Conservation (phyloP, 2,329 filamentous ascomycete genomes). For the Trichoderma sp. region DNA sequence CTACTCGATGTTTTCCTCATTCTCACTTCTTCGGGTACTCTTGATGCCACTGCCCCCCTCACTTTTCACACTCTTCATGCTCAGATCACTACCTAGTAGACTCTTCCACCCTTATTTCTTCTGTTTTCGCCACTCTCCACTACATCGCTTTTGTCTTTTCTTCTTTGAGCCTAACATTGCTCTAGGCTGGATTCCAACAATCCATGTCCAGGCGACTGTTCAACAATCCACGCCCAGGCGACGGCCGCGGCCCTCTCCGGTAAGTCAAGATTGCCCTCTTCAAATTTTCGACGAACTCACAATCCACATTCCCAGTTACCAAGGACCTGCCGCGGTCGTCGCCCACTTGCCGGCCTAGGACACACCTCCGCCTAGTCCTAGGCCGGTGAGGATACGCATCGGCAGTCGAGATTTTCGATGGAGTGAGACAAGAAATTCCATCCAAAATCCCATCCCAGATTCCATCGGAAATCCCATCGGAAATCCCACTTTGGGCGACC, state of each 20-base stretch:
- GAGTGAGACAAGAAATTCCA: constrained; percentile 29
- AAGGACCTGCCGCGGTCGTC: too few species aligned
- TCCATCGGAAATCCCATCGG: background rate
- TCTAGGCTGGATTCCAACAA: background rate
- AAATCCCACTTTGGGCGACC: background rate
- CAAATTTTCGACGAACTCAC: background rate
- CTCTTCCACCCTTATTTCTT: background rate
- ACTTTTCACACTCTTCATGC: background rate
- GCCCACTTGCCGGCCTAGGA: too few species aligned
- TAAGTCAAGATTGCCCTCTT: background rate
- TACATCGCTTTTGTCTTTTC: background rate
- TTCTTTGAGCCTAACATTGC: background rate
- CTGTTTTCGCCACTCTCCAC: background rate
- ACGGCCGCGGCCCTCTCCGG: background rate
- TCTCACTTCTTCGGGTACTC: background rate
- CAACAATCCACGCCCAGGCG: background rate
- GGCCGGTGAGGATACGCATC: constrained; percentile 28
- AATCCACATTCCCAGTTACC: background rate
- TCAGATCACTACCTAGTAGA: background rate
- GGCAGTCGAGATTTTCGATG: constrained; percentile 32
- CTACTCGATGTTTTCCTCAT: background rate
- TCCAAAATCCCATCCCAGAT: too few species aligned
- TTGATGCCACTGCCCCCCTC: background rate
- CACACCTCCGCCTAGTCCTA: background rate
- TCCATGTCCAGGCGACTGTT: background rate